These are phyloP conservation scores for Tetracladium setigerum DNA, from an alignment of 495 filamentous ascomycete genomes.

Conservation along the genomic window DNA sequence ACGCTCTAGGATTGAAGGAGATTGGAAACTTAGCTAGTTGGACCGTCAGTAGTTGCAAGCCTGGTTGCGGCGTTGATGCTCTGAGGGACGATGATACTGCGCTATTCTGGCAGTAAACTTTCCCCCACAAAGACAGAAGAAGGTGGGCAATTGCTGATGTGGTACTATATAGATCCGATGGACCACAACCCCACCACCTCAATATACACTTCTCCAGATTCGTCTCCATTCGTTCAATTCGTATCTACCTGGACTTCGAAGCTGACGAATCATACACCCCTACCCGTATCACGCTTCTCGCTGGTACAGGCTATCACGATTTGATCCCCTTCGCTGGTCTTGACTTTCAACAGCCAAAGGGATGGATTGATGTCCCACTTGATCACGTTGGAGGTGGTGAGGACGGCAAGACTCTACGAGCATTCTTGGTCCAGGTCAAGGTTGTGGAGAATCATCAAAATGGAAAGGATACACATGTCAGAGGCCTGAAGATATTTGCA, in stretches of 20 bases:
- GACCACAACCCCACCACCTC: constrained; percentile 89
- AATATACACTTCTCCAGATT: constrained; percentile 93
- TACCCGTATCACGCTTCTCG: constrained; percentile 77
- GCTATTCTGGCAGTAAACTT: constrained; percentile 78
- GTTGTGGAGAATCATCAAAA: constrained; percentile 98
- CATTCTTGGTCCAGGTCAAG: constrained; percentile 78
- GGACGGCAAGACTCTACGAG: constrained; percentile 65
- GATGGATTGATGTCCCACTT: constrained; percentile 83
- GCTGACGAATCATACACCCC: constrained; percentile 96
- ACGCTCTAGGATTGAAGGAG: constrained; percentile 59
- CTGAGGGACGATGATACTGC: constrained; percentile 70
- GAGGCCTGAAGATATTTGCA: constrained; percentile 87
- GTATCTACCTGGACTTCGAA: constrained; percentile 85
- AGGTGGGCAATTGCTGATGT: background rate
- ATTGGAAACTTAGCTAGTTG: constrained; percentile 93
- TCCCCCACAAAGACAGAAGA: background rate
- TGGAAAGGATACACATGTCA: constrained; percentile 95
- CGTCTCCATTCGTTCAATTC: constrained; percentile 73
- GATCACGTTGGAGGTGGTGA: constrained; percentile 54
- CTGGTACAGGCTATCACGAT: constrained; percentile 82
- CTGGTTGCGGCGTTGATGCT: constrained; percentile 79
- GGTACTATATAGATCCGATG: constrained; percentile 57
- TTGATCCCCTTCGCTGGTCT: constrained; percentile 75
- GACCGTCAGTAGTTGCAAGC: constrained; percentile 86
- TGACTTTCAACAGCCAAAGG: constrained; percentile 69